Base-by-base conservation (phyloP, 2,329 filamentous ascomycete species). In the Monosporascus sp. region DNA sequence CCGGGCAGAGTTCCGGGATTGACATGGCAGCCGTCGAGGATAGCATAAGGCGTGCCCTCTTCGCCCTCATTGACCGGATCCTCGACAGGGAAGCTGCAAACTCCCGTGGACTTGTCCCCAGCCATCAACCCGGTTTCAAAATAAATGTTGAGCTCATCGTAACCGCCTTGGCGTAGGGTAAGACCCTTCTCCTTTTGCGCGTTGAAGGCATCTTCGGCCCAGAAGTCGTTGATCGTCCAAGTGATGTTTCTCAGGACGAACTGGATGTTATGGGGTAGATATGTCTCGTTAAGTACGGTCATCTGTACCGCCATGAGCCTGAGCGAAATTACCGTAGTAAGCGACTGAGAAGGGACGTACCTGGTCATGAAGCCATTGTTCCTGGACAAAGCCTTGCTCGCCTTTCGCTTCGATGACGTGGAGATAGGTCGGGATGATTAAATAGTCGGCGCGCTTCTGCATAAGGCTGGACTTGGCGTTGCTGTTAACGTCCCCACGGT, bases 1-100 rank as follows among this genome's bases (percentile, higher is more conserved):
- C 52, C 52, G 11, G 52, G 52, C 26, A 54, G 19, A 5, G 49
- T 51, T 8, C 20, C 24, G 11, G 41, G 16, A 22, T 46, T 27
- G 20, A 54, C 43, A 7, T 43, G 22, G 41, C 52, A 54, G 4
- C 52, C 52, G 44, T 51, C 48, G 19, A 50, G 55, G 51, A 53
- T 59, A 52, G 60, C 63, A 20, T 48, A 48, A 26, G 55, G 48
- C 19, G 58, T 58, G 27, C 55, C 56, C 14, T 41, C 19, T 11
- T 17, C 19, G 16, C 38, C 38, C 14, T 41, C 19, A n/a, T 41
- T 41, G 38, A 41, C 14, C 7, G 38, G 38, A n/a, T 41, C 38
- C 38, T 41, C 38, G 19, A 17, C 16, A 9, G 50, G 50, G n/a
- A 46, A 46, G 22, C 20, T 17, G 41, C 50, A 52, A 8, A 16